Percentiles rank a stretch among this genome's conserved stretches.
phyloP scores from a whole-genome alignment of 2,329 filamentous ascomycete species.

The Elsinoe necatrix region DNA sequence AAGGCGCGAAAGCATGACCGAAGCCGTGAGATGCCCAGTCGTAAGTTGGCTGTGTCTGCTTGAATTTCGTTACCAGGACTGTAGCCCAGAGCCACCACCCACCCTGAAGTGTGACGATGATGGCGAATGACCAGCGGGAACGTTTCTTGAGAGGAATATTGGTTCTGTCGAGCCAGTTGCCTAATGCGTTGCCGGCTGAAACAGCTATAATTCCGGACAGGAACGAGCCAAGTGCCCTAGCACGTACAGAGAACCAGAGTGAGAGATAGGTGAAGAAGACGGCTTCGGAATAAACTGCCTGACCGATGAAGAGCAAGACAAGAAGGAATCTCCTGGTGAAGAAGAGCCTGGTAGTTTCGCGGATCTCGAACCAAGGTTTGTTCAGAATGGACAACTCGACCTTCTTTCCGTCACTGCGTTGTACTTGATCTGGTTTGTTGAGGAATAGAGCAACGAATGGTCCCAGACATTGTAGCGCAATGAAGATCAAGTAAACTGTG shows the following conservation, averaged over 20 bases:
- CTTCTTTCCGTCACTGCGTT: constrained; percentile 55
- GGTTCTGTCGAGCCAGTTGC: constrained; percentile 55
- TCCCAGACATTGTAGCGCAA: constrained; percentile 57
- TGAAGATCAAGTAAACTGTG: constrained; percentile 60
- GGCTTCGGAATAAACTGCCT: constrained; percentile 62
- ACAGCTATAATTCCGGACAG: constrained; percentile 60
- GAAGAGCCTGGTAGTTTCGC: constrained; percentile 51
- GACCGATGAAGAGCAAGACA: constrained; percentile 58
- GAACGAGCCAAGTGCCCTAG: constrained; percentile 62
- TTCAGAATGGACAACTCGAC: constrained; percentile 53
- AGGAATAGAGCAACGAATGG: constrained; percentile 58
- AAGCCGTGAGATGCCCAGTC: constrained; percentile 60
- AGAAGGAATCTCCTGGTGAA: constrained; percentile 54
- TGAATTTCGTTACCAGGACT: constrained; percentile 54
- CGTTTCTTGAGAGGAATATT: constrained; percentile 47
- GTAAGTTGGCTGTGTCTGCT: constrained; percentile 48
- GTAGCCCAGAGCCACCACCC: constrained; percentile 68
- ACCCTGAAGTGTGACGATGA: constrained; percentile 51
- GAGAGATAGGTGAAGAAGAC: constrained; percentile 57
- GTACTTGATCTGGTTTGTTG: constrained; percentile 52
- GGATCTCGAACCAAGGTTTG: constrained; percentile 51
- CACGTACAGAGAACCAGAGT: constrained; percentile 62
- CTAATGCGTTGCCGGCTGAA: constrained; percentile 56
- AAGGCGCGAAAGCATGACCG: constrained; percentile 57
- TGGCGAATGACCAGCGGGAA: constrained; percentile 47